These are phyloP conservation scores for Penicillium goetzii DNA, from an alignment of 495 filamentous ascomycete species.

Conservation along the genomic window DNA sequence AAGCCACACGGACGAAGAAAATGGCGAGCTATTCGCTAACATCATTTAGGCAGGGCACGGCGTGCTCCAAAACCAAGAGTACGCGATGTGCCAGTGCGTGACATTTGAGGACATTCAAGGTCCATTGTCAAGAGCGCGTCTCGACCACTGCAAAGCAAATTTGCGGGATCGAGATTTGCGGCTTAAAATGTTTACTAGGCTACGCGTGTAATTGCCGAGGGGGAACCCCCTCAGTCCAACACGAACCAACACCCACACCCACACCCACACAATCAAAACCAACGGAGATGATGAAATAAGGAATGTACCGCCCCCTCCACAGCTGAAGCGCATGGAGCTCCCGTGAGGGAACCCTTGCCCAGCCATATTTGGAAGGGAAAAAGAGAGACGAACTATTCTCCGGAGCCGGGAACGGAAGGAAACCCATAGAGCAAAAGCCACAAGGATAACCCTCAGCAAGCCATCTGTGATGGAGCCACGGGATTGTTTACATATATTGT, in stretches of 20 bases:
- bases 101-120: neutral
- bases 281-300: constrained; percentile 28
- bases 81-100: neutral
- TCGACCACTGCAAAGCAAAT: neutral
- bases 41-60: neutral
- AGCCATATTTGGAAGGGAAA: constrained; percentile 53
- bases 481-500: constrained; percentile 46
- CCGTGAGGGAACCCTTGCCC: constrained; percentile 50
- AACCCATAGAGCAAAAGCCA: constrained; percentile 48
- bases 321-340: constrained; percentile 54
- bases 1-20: no score
- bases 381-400: constrained; percentile 49
- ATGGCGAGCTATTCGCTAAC: no score
- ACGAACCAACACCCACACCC: neutral
- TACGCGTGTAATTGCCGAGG: neutral
- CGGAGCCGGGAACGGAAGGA: constrained; percentile 54
- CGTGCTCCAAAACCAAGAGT: neutral
- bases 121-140: neutral
- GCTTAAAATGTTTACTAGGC: neutral
- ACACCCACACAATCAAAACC: neutral
- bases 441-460: constrained; percentile 56
- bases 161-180: neutral
- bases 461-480: constrained; percentile 49
- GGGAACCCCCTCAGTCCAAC: neutral
- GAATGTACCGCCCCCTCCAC: constrained; percentile 53